A percentile compares a stretch with the other conserved stretches of the same genome.
Conservation (phyloP, 768 basidiomycete genomes). For the Podaxis sp. region DNA sequence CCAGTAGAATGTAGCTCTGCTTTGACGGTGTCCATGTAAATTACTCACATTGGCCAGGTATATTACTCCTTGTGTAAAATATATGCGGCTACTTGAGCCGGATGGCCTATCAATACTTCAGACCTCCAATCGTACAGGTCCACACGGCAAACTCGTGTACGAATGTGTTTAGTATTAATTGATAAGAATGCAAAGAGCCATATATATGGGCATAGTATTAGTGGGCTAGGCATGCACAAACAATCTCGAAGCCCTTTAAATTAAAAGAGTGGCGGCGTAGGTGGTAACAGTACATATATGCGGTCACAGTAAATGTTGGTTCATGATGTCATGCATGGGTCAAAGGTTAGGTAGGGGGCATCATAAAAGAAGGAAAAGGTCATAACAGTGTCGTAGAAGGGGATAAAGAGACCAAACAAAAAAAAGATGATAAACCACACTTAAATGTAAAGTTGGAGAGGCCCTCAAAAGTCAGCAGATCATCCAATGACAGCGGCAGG, state of each 20-base stretch:
- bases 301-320: not conserved
- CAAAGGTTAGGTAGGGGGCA: not conserved
- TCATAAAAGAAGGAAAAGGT: not conserved
- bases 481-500: not conserved
- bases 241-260: not conserved
- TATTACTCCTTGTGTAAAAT: not conserved
- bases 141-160: not conserved
- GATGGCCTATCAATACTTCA: no score
- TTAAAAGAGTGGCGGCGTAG: not conserved
- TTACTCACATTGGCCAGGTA: not conserved
- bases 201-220: not conserved
- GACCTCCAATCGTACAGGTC: not conserved
- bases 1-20: not conserved
- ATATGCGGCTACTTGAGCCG: not conserved
- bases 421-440: not conserved
- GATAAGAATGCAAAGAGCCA: not conserved
- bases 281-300: not conserved
- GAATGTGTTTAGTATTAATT: not conserved
- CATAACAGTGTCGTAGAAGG: not conserved
- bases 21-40: not conserved
- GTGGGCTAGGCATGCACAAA: not conserved
- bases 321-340: slow-evolving; percentile 1
- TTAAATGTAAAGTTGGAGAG: no score
- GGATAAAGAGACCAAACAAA: not conserved
- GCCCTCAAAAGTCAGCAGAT: not conserved